These are phyloP conservation scores for Aspergillus aculeatinus DNA, from an alignment of 2,329 filamentous ascomycete genomes.

Conservation along the genomic window DNA sequence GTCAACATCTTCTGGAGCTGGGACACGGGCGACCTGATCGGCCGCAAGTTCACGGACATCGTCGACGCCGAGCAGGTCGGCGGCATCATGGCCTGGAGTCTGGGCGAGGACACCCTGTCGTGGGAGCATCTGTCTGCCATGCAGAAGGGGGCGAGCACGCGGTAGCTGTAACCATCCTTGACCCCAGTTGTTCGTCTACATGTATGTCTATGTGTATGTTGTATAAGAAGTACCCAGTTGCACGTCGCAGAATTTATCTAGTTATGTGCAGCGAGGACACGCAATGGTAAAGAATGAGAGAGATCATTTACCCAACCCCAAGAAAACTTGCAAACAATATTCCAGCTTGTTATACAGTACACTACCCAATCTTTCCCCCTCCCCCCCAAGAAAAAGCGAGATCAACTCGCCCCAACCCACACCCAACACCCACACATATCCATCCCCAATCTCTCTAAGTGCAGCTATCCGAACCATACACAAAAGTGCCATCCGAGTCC, in stretches of 20 bases:
- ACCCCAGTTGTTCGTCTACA: too few relatives aligned
- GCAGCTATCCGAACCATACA: slow-evolving; percentile 31
- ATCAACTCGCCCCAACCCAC: background rate
- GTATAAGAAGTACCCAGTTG: background rate
- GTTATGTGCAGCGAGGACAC: too few relatives aligned
- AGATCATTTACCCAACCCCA: too few relatives aligned
- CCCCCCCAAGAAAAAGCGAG: background rate
- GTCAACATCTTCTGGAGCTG: slow-evolving; percentile 71
- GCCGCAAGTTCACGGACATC: slow-evolving; percentile 61
- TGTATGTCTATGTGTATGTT: background rate
- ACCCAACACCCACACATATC: too few relatives aligned
- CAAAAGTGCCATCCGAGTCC: slow-evolving; percentile 41
- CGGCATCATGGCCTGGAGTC: slow-evolving; percentile 73
- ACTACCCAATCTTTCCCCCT: too few relatives aligned
- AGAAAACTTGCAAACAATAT: too few relatives aligned
- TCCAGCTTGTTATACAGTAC: too few relatives aligned
- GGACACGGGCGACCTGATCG: slow-evolving; percentile 63
- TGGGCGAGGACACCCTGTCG: slow-evolving; percentile 62
- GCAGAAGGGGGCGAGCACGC: slow-evolving; percentile 27
- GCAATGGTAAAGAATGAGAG: too few relatives aligned
- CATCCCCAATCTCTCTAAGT: background rate
- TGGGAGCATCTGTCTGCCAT: slow-evolving; percentile 49
- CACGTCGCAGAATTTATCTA: too few relatives aligned
- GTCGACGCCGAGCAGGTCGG: slow-evolving; percentile 59
- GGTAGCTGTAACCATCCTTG: background rate